phyloP scores from a whole-genome alignment of 2,329 filamentous ascomycete species.

The Ascochyta koolunga region DNA sequence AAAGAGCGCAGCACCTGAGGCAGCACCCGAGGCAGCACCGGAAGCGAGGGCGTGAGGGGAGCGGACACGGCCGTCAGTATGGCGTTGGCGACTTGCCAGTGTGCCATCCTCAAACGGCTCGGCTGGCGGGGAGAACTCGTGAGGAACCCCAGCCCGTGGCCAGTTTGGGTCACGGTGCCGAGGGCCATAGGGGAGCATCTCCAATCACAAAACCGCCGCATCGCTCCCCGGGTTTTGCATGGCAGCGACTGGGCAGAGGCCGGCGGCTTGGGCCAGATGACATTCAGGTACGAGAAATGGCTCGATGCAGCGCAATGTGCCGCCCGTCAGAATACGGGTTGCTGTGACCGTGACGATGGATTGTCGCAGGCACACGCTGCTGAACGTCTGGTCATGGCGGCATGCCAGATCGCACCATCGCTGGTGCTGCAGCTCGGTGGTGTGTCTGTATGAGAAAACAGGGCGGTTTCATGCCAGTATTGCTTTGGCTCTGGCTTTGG shows the following conservation, averaged over 20 bases:
- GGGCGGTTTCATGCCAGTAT: conserved; percentile 5
- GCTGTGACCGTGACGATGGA: not conserved
- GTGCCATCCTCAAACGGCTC: conserved; percentile 4
- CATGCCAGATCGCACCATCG: not conserved
- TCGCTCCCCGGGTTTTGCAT: conserved; percentile 30
- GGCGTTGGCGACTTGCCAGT: conserved; percentile 12
- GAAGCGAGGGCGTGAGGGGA: conserved; percentile 1
- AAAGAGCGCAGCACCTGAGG: no score
- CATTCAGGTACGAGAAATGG: conserved; percentile 28
- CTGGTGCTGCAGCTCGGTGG: not conserved
- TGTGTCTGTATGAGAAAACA: not conserved
- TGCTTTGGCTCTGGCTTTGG: no score
- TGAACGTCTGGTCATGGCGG: not conserved
- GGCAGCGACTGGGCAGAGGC: conserved; percentile 21
- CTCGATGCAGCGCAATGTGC: conserved; percentile 25
- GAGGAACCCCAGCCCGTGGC: not conserved
- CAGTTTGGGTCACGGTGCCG: conserved; percentile 16
- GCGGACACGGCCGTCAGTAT: conserved; percentile 10
- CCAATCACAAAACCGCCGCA: conserved; percentile 35
- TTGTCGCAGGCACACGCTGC: no score
- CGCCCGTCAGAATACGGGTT: not conserved
- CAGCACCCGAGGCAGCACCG: no score
- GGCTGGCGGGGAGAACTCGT: conserved; percentile 10
- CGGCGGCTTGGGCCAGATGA: conserved; percentile 21
- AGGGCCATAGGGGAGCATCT: conserved; percentile 25